Evolutionary conservation across 2,329 filamentous ascomycete species (phyloP), one percentile per base, ranked within the genome.

Genomic region (Fusarium subglutinans): DNA sequence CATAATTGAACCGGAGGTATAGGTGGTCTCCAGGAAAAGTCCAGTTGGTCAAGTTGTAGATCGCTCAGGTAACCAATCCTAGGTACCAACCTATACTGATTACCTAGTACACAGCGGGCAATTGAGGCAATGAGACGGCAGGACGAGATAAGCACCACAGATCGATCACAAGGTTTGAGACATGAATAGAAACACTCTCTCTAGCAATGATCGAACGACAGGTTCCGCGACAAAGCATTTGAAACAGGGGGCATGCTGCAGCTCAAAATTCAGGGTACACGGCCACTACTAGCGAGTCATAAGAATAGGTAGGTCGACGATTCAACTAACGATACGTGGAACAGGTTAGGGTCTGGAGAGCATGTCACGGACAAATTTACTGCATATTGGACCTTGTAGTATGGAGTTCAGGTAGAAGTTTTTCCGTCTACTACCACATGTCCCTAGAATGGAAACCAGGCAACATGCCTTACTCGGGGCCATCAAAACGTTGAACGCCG

Each of bases 381-480:
- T 47, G 14, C 55, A 38, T 22, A 33, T 40, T 45, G 56, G 43
- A 30, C 51, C 18, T 51, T 72, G 50, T 28, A 37, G 26, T 30
- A 62, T 72, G 71, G 56, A 74, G 55, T 63, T 65, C 58, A 55
- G 71, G 53, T 24, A 45, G 53, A 65, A 61, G 24, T 66, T 69
- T 47, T 62, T 66, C 59, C 26, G 62, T 73, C 38, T 60, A 58
- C 54, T 71, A 73, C 61, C 65, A 68, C 47, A 62, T 68, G 63
- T 54, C 68, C 43, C 63, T 61, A 54, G 54, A 63, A 69, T 61
- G 51, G 54, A 66, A 74, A 57, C 53, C 72, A 60, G 70, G 69
- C 61, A 73, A 74, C 69, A 70, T 65, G 45, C 51, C 73, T 69
- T 56, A 69, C 75, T 76, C 72, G 45, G 48, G 66, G 63, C 63